phyloP scores from a whole-genome alignment of 805 yeast species.

The Candida ulmi region DNA sequence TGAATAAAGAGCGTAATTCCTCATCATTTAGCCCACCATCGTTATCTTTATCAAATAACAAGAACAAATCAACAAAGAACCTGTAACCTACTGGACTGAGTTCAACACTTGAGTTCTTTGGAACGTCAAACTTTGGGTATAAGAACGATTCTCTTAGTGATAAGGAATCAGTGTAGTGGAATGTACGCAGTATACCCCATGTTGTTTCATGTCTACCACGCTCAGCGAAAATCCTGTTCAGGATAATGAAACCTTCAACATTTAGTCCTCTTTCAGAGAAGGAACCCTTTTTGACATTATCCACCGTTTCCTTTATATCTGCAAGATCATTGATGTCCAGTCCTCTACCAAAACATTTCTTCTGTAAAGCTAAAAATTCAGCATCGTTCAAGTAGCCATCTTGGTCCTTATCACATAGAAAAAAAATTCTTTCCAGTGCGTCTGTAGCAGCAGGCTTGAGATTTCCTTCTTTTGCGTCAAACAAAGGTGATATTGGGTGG shows the following conservation, averaged over 20 bases:
- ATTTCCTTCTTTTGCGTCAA: slow-evolving; percentile 83
- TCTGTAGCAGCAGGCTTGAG: slow-evolving; percentile 70
- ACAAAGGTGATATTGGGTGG: slow-evolving; percentile 88
- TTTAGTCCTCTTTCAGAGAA: slow-evolving; percentile 50
- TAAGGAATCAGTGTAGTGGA: slow-evolving; percentile 87
- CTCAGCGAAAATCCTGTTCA: slow-evolving; percentile 82
- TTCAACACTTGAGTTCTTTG: slow-evolving; percentile 76
- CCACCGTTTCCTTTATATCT: slow-evolving; percentile 34
- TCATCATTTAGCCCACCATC: slow-evolving; percentile 87
- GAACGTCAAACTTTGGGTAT: slow-evolving; percentile 75
- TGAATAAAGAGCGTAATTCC: slow-evolving; percentile 66
- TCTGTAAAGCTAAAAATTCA: slow-evolving; percentile 68
- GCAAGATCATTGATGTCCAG: slow-evolving; percentile 46
- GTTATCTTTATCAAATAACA: slow-evolving; percentile 87
- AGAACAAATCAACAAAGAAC: slow-evolving; percentile 83
- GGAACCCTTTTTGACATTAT: slow-evolving; percentile 26
- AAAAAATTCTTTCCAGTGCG: slow-evolving; percentile 78
- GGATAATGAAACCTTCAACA: slow-evolving; percentile 65
- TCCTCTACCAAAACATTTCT: slow-evolving; percentile 63
- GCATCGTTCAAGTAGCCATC: slow-evolving; percentile 72
- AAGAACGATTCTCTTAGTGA: slow-evolving; percentile 76
- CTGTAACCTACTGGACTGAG: slow-evolving; percentile 88
- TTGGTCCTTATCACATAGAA: slow-evolving; percentile 84
- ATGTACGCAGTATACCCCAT: slow-evolving; percentile 89
- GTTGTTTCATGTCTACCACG: slow-evolving; percentile 94